Conservation (phyloP, 257 asterid genomes). For the Eustoma russellianum region DNA sequence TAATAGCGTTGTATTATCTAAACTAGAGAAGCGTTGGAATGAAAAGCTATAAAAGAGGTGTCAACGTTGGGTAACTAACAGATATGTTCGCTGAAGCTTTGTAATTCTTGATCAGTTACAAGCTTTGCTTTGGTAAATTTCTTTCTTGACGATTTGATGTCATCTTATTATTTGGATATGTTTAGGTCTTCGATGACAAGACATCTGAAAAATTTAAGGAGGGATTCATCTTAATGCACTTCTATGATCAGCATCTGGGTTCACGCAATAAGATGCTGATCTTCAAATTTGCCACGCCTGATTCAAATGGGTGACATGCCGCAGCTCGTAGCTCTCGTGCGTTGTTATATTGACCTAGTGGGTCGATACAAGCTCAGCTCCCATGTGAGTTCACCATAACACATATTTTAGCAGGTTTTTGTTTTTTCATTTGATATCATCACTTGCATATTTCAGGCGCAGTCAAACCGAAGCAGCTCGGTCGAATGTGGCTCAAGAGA, state of each 20-base stretch:
- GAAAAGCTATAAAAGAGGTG: too few relatives aligned
- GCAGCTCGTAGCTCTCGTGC: conserved; percentile 85
- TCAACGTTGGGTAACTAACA: too few relatives aligned
- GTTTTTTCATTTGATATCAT: not conserved
- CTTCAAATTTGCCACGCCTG: conserved; percentile 86
- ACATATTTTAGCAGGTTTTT: not conserved
- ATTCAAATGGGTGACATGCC: conserved; percentile 81
- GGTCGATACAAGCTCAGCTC: conserved; percentile 90
- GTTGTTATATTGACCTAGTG: conserved; percentile 77
- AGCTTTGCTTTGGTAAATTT: too few relatives aligned
- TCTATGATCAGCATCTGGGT: conserved; percentile 72
- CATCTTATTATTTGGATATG: not conserved
- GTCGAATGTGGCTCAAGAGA: conserved; percentile 68
- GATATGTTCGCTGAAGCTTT: too few relatives aligned
- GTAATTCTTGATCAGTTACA: too few relatives aligned
- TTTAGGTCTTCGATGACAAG: conserved; percentile 85
- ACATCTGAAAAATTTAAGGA: conserved; percentile 72
- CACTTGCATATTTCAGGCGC: conserved; percentile 43
- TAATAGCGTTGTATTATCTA: too few relatives aligned
- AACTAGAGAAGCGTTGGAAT: too few relatives aligned
- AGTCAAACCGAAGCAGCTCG: conserved; percentile 81
- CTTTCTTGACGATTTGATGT: too few relatives aligned
- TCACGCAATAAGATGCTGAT: conserved; percentile 76
- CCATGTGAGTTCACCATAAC: conserved; percentile 44
- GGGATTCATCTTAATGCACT: conserved; percentile 85